Evolutionary conservation across 441 rosid species (phyloP).

Genomic region (Brassica balearica): DNA sequence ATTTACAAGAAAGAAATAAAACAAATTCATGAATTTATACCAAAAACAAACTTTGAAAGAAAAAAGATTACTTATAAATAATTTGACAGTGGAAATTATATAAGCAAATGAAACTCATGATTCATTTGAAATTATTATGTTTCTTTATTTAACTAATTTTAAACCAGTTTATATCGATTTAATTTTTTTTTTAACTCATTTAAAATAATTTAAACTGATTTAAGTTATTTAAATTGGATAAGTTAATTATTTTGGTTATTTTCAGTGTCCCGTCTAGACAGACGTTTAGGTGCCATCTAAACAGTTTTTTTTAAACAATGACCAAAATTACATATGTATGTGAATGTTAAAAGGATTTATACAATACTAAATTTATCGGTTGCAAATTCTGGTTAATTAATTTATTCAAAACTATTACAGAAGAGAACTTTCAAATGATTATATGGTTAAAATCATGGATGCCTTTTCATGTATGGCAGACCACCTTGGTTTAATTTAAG

Average conservation of each 20-base stretch:
- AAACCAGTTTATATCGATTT: too few relatives aligned
- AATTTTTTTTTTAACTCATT: too few relatives aligned
- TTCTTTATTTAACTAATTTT: too few relatives aligned
- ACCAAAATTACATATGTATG: background rate
- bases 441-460: conserved; percentile 34
- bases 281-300: background rate
- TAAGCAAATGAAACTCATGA: too few relatives aligned
- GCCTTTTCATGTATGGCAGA: conserved; percentile 61
- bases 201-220: background rate
- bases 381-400: conserved; percentile 7
- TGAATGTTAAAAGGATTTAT: background rate
- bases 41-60: too few relatives aligned
- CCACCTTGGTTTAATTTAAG: conserved; percentile 41
- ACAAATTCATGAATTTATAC: too few relatives aligned
- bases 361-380: background rate
- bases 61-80: too few relatives aligned
- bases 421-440: conserved; percentile 8
- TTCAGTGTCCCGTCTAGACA: background rate
- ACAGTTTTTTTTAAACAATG: background rate
- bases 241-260: background rate
- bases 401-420: background rate
- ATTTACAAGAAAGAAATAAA: too few relatives aligned
- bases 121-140: too few relatives aligned
- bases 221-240: background rate
- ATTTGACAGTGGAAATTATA: too few relatives aligned